Percentiles rank a stretch among this genome's conserved stretches.
Evolutionary conservation across 2,329 filamentous ascomycete genomes (phyloP).

Genomic region (Trichophyton equinum): DNA sequence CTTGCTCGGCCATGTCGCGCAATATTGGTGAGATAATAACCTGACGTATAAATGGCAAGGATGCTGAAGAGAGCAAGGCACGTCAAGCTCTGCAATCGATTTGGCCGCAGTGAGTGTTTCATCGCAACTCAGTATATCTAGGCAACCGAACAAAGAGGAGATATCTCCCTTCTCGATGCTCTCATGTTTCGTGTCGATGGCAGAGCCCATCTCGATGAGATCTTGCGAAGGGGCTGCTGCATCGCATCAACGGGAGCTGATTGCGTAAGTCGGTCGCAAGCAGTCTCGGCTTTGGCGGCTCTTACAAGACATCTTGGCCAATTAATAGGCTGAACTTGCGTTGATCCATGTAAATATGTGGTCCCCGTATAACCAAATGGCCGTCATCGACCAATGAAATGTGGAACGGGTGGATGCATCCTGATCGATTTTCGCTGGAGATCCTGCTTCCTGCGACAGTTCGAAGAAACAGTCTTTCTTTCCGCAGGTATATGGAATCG

Average conservation of each 20-base stretch:
- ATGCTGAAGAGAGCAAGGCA: background rate
- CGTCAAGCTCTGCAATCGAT: background rate
- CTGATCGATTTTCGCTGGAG: no score
- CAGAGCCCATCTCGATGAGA: background rate
- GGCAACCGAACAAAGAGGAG: background rate
- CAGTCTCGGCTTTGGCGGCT: background rate
- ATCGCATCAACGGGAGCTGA: background rate
- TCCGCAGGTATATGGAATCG: background rate
- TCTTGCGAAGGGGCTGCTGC: background rate
- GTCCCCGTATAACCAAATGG: background rate
- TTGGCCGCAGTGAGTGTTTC: background rate
- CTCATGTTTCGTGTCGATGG: background rate
- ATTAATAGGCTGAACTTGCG: background rate
- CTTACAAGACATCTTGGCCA: background rate
- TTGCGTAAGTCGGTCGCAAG: background rate
- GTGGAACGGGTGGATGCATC: no score
- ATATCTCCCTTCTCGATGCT: background rate
- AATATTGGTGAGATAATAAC: background rate
- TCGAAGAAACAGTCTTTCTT: background rate
- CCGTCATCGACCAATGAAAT: no score
- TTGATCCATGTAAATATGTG: background rate
- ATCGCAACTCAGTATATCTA: background rate
- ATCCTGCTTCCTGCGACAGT: no score
- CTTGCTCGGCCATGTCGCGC: background rate
- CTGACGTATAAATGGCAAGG: background rate